Evolutionary conservation across 768 basidiomycete genomes (phyloP).

Genomic region (Psilocybe tampanensis): DNA sequence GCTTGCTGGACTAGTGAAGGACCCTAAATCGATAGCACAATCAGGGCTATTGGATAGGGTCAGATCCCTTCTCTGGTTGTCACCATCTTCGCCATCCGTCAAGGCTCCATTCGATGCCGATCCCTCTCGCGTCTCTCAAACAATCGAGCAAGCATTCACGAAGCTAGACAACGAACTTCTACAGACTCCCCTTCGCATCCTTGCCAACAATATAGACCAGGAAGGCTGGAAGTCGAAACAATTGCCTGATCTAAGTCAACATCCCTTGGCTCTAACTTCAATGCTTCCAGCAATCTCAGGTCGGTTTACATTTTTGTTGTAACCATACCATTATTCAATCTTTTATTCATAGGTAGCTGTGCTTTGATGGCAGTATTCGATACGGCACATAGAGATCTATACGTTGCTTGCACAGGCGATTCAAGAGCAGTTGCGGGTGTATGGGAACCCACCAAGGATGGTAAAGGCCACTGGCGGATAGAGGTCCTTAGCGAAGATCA

Average conservation of each 20-base stretch:
- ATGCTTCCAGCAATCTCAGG: constrained; percentile 86
- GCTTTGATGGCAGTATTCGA: constrained; percentile 89
- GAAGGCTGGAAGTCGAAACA: constrained; percentile 50
- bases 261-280: constrained; percentile 69
- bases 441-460: constrained; percentile 71
- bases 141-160: constrained; percentile 77
- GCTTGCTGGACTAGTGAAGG: constrained; percentile 55
- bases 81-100: constrained; percentile 23
- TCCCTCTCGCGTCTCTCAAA: constrained; percentile 57
- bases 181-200: constrained; percentile 72
- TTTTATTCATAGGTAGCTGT: constrained; percentile 68
- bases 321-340: constrained; percentile 16
- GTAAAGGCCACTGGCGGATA: constrained; percentile 81
- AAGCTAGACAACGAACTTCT: constrained; percentile 86
- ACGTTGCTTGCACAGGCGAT: constrained; percentile 92
- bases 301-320: constrained; percentile 24
- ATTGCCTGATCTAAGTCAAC: constrained; percentile 67
- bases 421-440: constrained; percentile 94
- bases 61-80: constrained; percentile 41
- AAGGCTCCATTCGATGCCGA: constrained; percentile 35
- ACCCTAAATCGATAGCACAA: constrained; percentile 31
- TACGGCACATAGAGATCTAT: constrained; percentile 77
- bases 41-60: constrained; percentile 36
- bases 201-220: constrained; percentile 58
- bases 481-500: constrained; percentile 97